These are phyloP conservation scores for Rhizomucor miehei DNA, from an alignment of 371 early-diverging fungal species.

Conservation along the genomic window DNA sequence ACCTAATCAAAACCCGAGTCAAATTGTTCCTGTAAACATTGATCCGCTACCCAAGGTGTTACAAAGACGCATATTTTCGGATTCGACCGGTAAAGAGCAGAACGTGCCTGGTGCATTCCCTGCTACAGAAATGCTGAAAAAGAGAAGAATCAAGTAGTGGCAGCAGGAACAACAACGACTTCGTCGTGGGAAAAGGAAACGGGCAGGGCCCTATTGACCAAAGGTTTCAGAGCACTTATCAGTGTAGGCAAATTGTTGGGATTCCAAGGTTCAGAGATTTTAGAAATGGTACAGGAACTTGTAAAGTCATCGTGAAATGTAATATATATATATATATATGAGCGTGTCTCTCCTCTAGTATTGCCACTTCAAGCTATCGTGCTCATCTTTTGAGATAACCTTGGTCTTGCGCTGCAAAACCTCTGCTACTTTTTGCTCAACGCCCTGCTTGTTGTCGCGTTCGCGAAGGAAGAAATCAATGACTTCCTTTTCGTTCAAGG, in stretches of 20 bases:
- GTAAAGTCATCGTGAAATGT: slow-evolving; percentile 9
- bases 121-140: too few species aligned
- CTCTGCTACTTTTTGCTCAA: slow-evolving; percentile 67
- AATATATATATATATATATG: background rate
- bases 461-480: slow-evolving; percentile 63
- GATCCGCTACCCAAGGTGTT: slow-evolving; percentile 35
- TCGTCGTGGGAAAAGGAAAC: slow-evolving; percentile 18
- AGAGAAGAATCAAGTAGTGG: slow-evolving; percentile 13
- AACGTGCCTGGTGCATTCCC: slow-evolving; percentile 40
- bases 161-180: background rate
- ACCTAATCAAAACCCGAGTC: slow-evolving; percentile 12
- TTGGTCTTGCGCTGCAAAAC: slow-evolving; percentile 64
- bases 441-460: slow-evolving; percentile 68
- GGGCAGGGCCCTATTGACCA: slow-evolving; percentile 32
- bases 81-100: background rate
- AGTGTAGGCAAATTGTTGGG: slow-evolving; percentile 35
- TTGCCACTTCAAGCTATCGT: slow-evolving; percentile 42
- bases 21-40: slow-evolving; percentile 3
- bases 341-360: slow-evolving; percentile 24
- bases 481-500: slow-evolving; percentile 65
- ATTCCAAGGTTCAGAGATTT: slow-evolving; percentile 31
- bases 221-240: slow-evolving; percentile 36
- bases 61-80: background rate
- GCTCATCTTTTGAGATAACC: slow-evolving; percentile 26
- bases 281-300: slow-evolving; percentile 34